Percentiles rank a stretch among this genome's conserved stretches.
Conservation (phyloP, 2,329 filamentous ascomycete species). For the Phaeosphaeria sp. region DNA sequence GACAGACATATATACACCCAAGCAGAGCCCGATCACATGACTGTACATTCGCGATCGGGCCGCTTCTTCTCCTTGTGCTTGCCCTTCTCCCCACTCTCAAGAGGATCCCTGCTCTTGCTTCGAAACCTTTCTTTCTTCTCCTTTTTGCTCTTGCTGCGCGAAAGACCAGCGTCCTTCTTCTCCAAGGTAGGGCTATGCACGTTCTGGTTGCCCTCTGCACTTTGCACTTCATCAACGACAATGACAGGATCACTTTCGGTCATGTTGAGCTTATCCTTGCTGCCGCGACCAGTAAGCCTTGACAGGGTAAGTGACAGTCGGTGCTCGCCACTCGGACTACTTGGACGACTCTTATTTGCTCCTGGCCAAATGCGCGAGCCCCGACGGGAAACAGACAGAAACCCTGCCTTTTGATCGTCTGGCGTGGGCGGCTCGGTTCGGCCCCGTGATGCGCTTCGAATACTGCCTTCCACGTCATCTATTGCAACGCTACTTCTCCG, state of each 20-base stretch:
- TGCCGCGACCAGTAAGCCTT: conserved; percentile 49
- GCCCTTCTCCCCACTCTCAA: conserved; percentile 37
- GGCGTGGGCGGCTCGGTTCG: conserved; percentile 51
- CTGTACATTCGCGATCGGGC: conserved; percentile 52
- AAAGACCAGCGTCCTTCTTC: conserved; percentile 28
- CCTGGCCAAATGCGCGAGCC: conserved; percentile 42
- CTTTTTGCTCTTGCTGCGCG: conserved; percentile 40
- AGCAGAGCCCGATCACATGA: conserved; percentile 48
- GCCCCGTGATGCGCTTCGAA: conserved; percentile 35
- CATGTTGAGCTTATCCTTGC: conserved; percentile 49
- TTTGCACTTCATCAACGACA: conserved; percentile 29
- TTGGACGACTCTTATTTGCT: conserved; percentile 49
- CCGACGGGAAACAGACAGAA: conserved; percentile 42
- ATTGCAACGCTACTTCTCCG: conserved; percentile 50
- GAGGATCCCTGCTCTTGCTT: conserved; percentile 50
- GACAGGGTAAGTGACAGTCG: conserved; percentile 52
- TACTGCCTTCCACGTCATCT: conserved; percentile 45
- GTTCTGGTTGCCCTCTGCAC: conserved; percentile 19
- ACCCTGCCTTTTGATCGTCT: conserved; percentile 49
- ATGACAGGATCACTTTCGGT: conserved; percentile 37
- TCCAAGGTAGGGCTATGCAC: conserved; percentile 25
- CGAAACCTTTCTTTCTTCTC: conserved; percentile 43
- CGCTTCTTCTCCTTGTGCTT: conserved; percentile 36
- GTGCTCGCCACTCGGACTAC: conserved; percentile 49
- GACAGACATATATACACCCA: conserved; percentile 6